Base-by-base conservation (phyloP, 441 rosid genomes). In the Adansonia madagascariensis region DNA sequence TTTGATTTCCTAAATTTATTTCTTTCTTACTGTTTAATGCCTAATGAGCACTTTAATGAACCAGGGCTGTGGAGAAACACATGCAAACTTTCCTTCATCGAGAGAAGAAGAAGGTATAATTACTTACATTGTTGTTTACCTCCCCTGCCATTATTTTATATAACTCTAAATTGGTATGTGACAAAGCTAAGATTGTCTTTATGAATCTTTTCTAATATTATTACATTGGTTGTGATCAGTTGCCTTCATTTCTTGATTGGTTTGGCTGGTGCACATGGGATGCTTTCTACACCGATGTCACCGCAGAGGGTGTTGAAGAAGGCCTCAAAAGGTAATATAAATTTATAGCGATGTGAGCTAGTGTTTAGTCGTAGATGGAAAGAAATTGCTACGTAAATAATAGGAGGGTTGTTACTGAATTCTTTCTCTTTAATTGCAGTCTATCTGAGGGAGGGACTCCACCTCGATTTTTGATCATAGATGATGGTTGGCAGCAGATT, bases 211-310 rank as follows among this genome's bases (percentile, higher is more conserved):
- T 56, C 14, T 84, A 71, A 60, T 27, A 56, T 31, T 79, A 14
- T 80, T 59, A 53, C 74, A 53, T 31, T 79, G 24, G 50, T 61
- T 74, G 49, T 72, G 15, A 75, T 53, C 75, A 95, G 99, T 73
- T 95, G 85, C 98, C 99, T 72, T 85, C 92, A 73, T 86, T 95
- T 82, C 83, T 95, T 35, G 94, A 95, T 78, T 95, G 99, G 97
- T 93, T 95, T 84, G 98, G 98, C 70, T 95, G 99, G 98, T 95
- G 99, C 88, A 93, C 98, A 10, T 95, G 99, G 99, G 98, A 95
- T 80, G 99, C 99, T 9, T 95, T 92, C 81, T 95, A 95, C 85
- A 93, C 99, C 14, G 97, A 95, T 44, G 97, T 93, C 82, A 95
- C 98, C 15, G 94, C 98, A 0, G 97, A 95, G 82, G 98, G 97